phyloP scores from a whole-genome alignment of 305 asterid genomes.

The Fraxinus greggii region DNA sequence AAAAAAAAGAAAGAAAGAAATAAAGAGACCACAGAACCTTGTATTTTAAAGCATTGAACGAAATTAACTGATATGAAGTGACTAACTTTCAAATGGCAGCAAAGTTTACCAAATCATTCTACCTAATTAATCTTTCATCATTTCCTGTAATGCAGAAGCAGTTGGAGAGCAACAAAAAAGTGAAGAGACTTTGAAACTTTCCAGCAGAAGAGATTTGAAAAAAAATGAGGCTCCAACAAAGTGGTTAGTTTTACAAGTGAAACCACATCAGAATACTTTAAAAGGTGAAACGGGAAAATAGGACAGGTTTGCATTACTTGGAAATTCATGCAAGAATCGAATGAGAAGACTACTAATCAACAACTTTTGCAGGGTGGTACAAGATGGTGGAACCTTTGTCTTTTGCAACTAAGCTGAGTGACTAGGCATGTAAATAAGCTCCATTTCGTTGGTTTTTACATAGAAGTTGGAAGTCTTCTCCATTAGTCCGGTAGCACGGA shows the following conservation, averaged over 20 bases:
- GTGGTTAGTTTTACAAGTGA: not conserved
- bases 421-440: not conserved
- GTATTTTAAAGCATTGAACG: not conserved
- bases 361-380: not conserved
- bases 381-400: not conserved
- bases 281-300: not conserved
- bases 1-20: not conserved
- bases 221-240: not conserved
- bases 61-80: not conserved
- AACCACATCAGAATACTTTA: not conserved
- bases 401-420: not conserved
- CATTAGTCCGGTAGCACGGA: not conserved
- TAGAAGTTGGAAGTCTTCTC: not conserved
- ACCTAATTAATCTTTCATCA: not conserved
- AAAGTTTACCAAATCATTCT: not conserved
- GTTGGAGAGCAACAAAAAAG: not conserved
- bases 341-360: not conserved
- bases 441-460: not conserved
- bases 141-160: not conserved
- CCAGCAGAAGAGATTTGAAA: not conserved
- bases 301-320: not conserved
- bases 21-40: not conserved
- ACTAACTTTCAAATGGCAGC: constrained; percentile 10
- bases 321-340: constrained; percentile 1
- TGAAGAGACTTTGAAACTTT: not conserved